Conservation (phyloP, 2,329 filamentous ascomycete genomes). For the Exophiala xenobiotica region DNA sequence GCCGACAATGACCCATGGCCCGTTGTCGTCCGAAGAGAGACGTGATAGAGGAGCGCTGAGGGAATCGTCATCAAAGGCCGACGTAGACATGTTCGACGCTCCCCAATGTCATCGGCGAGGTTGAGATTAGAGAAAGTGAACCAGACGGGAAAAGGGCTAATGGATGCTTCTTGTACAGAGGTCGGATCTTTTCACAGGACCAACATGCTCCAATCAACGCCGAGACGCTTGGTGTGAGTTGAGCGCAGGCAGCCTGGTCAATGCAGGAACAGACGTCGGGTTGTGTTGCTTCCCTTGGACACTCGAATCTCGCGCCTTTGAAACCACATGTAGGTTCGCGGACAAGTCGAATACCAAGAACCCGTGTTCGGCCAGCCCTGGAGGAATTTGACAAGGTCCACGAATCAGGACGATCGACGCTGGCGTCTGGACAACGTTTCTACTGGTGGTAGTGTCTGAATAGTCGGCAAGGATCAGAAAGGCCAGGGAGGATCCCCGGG, state of each 20-base stretch:
- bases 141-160: background rate
- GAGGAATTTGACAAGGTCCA: too few relatives aligned
- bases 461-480: too few relatives aligned
- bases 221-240: background rate
- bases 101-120: background rate
- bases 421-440: too few relatives aligned
- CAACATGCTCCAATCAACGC: constrained; percentile 1
- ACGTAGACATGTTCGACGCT: background rate
- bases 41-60: constrained; percentile 4
- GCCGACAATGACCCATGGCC: constrained; percentile 9
- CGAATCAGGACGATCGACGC: too few relatives aligned
- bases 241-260: background rate
- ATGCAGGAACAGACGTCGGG: constrained; percentile 2
- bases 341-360: too few relatives aligned
- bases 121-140: background rate
- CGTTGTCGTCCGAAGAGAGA: constrained; percentile 8
- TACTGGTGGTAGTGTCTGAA: too few relatives aligned
- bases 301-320: too few relatives aligned
- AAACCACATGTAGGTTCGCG: too few relatives aligned
- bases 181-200: background rate
- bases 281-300: too few relatives aligned
- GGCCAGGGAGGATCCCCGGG: too few relatives aligned
- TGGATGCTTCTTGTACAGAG: background rate
- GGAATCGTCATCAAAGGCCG: background rate
- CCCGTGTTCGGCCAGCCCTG: too few relatives aligned